These are phyloP conservation scores for Aspergillus tamarii DNA, from an alignment of 2,329 filamentous ascomycete species.

Conservation along the genomic window DNA sequence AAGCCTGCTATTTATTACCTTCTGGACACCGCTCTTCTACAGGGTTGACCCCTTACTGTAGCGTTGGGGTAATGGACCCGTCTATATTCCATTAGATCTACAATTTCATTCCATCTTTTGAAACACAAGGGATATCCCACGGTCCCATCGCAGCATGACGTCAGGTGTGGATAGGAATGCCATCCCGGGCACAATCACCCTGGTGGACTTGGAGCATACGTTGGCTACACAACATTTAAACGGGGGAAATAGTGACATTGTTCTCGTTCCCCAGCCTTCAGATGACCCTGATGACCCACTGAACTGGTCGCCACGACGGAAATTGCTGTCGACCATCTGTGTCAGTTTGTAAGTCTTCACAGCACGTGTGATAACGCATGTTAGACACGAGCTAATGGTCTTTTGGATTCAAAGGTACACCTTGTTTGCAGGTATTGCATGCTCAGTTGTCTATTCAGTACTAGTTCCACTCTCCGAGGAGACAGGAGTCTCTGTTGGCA, in stretches of 20 bases:
- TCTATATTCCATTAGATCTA: neutral
- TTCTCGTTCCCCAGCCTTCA: conserved; percentile 49
- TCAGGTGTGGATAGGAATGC: conserved; percentile 30
- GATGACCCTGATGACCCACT: conserved; percentile 52
- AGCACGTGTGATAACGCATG: conserved; percentile 1
- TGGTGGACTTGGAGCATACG: conserved; percentile 46
- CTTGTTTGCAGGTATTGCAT: conserved; percentile 41
- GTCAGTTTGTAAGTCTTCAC: conserved; percentile 41
- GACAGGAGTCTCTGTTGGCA: conserved; percentile 38
- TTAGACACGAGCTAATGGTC: neutral
- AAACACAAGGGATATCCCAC: neutral
- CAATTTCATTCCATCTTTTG: neutral
- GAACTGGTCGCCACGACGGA: conserved; percentile 50
- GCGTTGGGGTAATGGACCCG: neutral
- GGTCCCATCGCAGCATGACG: conserved; percentile 24
- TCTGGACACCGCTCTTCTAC: neutral
- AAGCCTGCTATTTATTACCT: neutral
- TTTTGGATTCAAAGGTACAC: conserved; percentile 37
- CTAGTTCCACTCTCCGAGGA: conserved; percentile 39
- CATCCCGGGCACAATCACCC: conserved; percentile 49
- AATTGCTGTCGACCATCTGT: conserved; percentile 46
- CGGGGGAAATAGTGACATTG: conserved; percentile 39
- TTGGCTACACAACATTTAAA: conserved; percentile 35
- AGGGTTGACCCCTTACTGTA: neutral
- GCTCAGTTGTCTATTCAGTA: conserved; percentile 45